phyloP scores from a whole-genome alignment of 1,139 yeast genomes.

The Debaryomyces nepalensis region DNA sequence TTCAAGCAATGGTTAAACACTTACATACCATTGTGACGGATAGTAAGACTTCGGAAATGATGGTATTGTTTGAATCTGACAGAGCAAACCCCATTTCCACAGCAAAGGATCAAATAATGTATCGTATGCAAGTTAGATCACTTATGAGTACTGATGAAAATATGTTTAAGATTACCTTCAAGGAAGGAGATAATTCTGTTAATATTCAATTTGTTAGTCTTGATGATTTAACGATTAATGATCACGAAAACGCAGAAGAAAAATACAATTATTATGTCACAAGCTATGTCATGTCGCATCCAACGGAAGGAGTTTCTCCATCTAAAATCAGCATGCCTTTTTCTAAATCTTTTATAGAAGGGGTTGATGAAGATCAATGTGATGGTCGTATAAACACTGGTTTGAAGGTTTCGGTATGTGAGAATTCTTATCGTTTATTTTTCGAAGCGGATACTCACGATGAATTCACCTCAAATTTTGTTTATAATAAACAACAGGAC shows the following conservation, averaged over 20 bases:
- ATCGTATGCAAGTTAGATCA: constrained; percentile 85
- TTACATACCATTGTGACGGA: constrained; percentile 82
- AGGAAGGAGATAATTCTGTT: constrained; percentile 57
- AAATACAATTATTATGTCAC: constrained; percentile 93
- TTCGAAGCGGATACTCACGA: constrained; percentile 86
- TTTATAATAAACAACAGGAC: constrained; percentile 42
- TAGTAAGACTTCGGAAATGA: constrained; percentile 78
- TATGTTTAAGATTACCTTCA: constrained; percentile 84
- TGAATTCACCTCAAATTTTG: constrained; percentile 66
- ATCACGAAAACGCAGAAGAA: constrained; percentile 74
- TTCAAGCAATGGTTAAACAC: constrained; percentile 88
- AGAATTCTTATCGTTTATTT: constrained; percentile 77
- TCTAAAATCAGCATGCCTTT: constrained; percentile 76
- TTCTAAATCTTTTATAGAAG: constrained; percentile 62
- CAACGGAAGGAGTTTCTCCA: constrained; percentile 97
- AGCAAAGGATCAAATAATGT: constrained; percentile 85
- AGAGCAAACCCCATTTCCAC: constrained; percentile 66
- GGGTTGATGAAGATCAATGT: constrained; percentile 61
- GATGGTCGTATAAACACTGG: constrained; percentile 72
- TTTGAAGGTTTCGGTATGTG: constrained; percentile 80
- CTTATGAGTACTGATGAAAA: constrained; percentile 85
- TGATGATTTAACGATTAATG: constrained; percentile 85
- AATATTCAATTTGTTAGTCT: constrained; percentile 83
- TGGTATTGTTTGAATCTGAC: constrained; percentile 81
- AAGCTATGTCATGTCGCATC: constrained; percentile 90